Evolutionary conservation across 163 green algal species (phyloP), one percentile per base, ranked within the genome.

Genomic region (Smithsoniella earleae): DNA sequence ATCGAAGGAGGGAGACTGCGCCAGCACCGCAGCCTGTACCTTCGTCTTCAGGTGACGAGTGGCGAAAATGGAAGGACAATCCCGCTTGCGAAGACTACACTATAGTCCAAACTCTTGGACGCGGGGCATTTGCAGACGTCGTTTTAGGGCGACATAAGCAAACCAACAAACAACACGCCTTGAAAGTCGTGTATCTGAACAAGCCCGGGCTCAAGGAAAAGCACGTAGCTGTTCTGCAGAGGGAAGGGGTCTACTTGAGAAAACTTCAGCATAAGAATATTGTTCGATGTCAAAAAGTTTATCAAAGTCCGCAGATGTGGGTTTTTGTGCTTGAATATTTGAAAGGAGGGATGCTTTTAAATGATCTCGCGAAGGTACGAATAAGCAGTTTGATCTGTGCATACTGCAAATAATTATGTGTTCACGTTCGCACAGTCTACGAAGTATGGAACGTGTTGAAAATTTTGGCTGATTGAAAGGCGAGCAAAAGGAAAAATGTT

Each of bases 101-200:
- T 31, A 34, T 69, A 22, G 30, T 69, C 6, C 6, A 69, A 30
- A 69, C 58, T 13, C 58, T 69, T 5, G 58, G 58, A 5, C 20
- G 58, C 6, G 58, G 58, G n/a, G 58, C 58, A 16, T 69, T 69
- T 34, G 58, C 58, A 10, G 58, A 69, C 20, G 58, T 92, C 3
- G 82, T 86, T 65, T 75, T 92, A 4, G 84, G 78, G 1, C 65
- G 73, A 22, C 74, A 88, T 76, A 79, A 77, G 34, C 49, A 77
- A 22, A 78, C 46, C 3, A 76, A 37, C 2, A 80, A 80, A 46
- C 66, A 80, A 34, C 77, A 76, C 3, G 84, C 82, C 0, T 72
- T 92, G 2, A 92, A 92, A 73, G 80, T 92, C 28, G 84, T 92
- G 2, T 89, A 84, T 65, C 77, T 92, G 20, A 69, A 86, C 66